phyloP scores from a whole-genome alignment of 177 flowering plant genomes.

The Telopea speciosissima region DNA sequence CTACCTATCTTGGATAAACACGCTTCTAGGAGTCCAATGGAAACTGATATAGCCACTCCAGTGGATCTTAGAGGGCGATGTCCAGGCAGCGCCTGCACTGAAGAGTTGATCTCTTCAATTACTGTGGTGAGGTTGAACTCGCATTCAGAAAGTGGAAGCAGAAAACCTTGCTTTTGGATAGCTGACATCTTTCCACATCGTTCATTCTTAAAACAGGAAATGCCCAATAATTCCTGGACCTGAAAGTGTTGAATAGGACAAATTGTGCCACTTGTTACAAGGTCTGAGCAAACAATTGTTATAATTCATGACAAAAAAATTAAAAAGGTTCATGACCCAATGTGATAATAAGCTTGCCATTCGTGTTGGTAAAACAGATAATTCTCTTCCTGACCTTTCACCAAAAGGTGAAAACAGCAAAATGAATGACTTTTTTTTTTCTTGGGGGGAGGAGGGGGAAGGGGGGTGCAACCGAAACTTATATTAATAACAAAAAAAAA shows the following conservation, averaged over 20 bases:
- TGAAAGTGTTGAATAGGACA: constrained; percentile 19
- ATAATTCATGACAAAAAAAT: not conserved
- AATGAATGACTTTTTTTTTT: not conserved
- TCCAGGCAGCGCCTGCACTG: constrained; percentile 30
- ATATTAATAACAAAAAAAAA: too few relatives aligned
- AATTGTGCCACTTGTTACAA: not conserved
- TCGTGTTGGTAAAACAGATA: not conserved
- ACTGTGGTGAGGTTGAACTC: constrained; percentile 71
- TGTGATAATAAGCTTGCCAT: not conserved
- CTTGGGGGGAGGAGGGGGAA: too few relatives aligned
- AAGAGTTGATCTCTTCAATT: constrained; percentile 65
- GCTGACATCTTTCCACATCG: constrained; percentile 39
- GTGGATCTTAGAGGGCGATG: constrained; percentile 75
- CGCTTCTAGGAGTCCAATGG: constrained; percentile 79
- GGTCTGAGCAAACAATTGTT: not conserved
- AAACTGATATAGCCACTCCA: constrained; percentile 78
- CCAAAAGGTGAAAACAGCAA: not conserved
- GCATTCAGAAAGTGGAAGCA: constrained; percentile 66
- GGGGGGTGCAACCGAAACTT: too few relatives aligned
- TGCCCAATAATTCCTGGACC: constrained; percentile 58
- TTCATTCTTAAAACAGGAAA: constrained; percentile 34
- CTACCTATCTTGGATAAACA: constrained; percentile 57
- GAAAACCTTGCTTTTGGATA: constrained; percentile 52
- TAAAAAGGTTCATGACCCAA: not conserved
- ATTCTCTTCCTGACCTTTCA: not conserved